Percentiles rank a stretch among this genome's conserved stretches.
Evolutionary conservation across 768 basidiomycete species (phyloP).

Genomic region (Pleurotus sapidus): DNA sequence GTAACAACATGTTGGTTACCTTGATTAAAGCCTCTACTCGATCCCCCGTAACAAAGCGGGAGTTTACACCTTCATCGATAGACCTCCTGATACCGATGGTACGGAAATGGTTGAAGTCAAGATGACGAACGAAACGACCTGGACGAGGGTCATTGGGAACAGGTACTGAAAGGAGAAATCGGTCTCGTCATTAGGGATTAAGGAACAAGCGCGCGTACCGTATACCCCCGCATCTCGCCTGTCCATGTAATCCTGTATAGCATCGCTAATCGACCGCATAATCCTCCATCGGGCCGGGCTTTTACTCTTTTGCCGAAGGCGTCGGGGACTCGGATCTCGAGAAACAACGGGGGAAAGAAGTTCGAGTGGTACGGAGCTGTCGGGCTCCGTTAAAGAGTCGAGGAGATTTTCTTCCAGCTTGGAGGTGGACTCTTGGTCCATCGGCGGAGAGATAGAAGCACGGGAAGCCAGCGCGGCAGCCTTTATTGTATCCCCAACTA

Average conservation of each 20-base stretch:
- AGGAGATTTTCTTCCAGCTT: slow-evolving; percentile 61
- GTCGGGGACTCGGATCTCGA: slow-evolving; percentile 79
- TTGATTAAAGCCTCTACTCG: slow-evolving; percentile 77
- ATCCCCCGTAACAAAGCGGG: slow-evolving; percentile 91
- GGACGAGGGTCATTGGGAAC: slow-evolving; percentile 68
- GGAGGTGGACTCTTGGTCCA: slow-evolving; percentile 38
- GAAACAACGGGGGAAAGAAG: slow-evolving; percentile 77
- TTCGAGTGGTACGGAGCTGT: slow-evolving; percentile 70
- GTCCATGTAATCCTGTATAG: slow-evolving; percentile 69
- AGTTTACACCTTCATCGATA: slow-evolving; percentile 83
- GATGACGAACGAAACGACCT: slow-evolving; percentile 77
- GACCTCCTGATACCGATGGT: slow-evolving; percentile 95
- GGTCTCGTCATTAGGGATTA: neutral
- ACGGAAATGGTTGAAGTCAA: slow-evolving; percentile 96
- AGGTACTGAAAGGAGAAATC: slow-evolving; percentile 45
- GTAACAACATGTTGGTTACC: slow-evolving; percentile 34
- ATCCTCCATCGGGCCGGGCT: slow-evolving; percentile 85
- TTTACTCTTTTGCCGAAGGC: slow-evolving; percentile 72
- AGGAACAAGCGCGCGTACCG: slow-evolving; percentile 38
- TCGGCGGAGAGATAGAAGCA: slow-evolving; percentile 33
- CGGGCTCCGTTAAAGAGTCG: slow-evolving; percentile 55
- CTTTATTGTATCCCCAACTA: slow-evolving; percentile 60
- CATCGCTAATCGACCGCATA: slow-evolving; percentile 74
- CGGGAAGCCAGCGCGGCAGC: slow-evolving; percentile 64
- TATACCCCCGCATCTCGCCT: slow-evolving; percentile 67